Conservation (phyloP, 176 grass and related monocot species). For the Aechmea fasciata region DNA sequence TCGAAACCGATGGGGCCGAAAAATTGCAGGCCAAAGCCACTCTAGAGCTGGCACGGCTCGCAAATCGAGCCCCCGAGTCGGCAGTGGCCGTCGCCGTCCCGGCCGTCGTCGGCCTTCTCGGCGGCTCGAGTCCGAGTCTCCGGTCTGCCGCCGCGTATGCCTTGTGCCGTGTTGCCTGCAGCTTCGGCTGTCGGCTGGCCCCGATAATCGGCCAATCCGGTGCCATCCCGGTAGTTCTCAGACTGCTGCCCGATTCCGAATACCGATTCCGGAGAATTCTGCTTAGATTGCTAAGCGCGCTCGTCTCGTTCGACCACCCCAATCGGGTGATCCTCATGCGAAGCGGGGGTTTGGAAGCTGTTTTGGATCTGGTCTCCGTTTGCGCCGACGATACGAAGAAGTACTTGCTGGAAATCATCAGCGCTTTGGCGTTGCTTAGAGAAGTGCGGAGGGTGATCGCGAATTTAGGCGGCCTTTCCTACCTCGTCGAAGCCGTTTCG, state of each 20-base stretch:
- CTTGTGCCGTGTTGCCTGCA: background rate
- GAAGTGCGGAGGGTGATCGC: slow-evolving; percentile 6
- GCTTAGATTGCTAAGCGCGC: slow-evolving; percentile 6
- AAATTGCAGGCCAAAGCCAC: slow-evolving; percentile 15
- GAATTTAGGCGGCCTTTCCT: background rate
- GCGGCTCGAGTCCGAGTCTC: background rate
- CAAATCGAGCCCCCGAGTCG: slow-evolving; percentile 13
- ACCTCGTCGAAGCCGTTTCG: slow-evolving; percentile 15
- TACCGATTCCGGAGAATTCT: slow-evolving; percentile 1
- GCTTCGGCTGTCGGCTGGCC: slow-evolving; percentile 1
- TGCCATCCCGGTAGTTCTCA: slow-evolving; percentile 6
- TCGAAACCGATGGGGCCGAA: slow-evolving; percentile 1
- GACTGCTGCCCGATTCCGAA: slow-evolving; percentile 1
- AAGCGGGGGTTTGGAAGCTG: slow-evolving; percentile 5
- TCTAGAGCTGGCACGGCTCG: slow-evolving; percentile 10
- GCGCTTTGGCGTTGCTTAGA: slow-evolving; percentile 9
- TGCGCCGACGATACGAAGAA: slow-evolving; percentile 8
- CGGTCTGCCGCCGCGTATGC: slow-evolving; percentile 3
- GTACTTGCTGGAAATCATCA: slow-evolving; percentile 16
- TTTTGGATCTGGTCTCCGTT: background rate
- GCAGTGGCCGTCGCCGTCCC: background rate
- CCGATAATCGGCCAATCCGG: slow-evolving; percentile 7
- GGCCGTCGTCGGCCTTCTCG: slow-evolving; percentile 1
- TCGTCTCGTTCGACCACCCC: slow-evolving; percentile 13
- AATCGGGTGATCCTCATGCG: slow-evolving; percentile 8